These are phyloP conservation scores for Eimeria acervulina DNA, from an alignment of 169 alveolate genomes.

Conservation along the genomic window DNA sequence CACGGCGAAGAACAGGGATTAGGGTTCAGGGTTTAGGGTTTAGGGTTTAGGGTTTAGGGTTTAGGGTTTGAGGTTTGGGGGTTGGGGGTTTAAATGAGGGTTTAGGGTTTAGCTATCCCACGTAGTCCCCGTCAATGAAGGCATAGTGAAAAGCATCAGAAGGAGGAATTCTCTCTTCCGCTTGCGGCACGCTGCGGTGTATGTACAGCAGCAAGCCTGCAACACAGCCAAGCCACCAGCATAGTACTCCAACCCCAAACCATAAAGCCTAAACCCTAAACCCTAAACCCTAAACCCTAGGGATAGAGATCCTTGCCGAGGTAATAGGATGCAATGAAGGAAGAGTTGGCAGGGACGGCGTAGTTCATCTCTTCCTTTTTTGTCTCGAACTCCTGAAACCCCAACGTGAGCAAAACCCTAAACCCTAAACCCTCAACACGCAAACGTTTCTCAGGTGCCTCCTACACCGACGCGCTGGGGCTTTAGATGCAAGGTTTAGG, in stretches of 20 bases:
- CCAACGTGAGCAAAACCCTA: neutral
- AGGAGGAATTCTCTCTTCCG: neutral
- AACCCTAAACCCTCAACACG: neutral
- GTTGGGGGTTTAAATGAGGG: neutral
- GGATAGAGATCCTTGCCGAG: neutral
- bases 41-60: slow-evolving; percentile 50
- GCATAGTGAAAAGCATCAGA: slow-evolving; percentile 14
- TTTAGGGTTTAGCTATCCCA: neutral
- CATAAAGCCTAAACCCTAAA: slow-evolving; percentile 26
- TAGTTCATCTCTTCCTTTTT: slow-evolving; percentile 5
- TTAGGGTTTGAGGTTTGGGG: slow-evolving; percentile 1
- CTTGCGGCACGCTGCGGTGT: slow-evolving; percentile 37
- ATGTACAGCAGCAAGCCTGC: slow-evolving; percentile 44
- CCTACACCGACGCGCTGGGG: neutral
- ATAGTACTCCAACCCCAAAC: neutral
- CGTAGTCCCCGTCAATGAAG: slow-evolving; percentile 31
- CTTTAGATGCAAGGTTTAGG: neutral
- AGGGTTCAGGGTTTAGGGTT: slow-evolving; percentile 56
- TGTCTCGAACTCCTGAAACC: slow-evolving; percentile 30
- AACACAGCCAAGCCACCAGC: neutral
- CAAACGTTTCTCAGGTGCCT: neutral
- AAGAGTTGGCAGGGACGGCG: neutral
- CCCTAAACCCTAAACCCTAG: slow-evolving; percentile 49
- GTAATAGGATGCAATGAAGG: slow-evolving; percentile 8
- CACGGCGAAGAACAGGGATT: slow-evolving; percentile 2